Base-by-base conservation (phyloP, 192 early-diverging fungal genomes). In the Chytriomyces sp. region DNA sequence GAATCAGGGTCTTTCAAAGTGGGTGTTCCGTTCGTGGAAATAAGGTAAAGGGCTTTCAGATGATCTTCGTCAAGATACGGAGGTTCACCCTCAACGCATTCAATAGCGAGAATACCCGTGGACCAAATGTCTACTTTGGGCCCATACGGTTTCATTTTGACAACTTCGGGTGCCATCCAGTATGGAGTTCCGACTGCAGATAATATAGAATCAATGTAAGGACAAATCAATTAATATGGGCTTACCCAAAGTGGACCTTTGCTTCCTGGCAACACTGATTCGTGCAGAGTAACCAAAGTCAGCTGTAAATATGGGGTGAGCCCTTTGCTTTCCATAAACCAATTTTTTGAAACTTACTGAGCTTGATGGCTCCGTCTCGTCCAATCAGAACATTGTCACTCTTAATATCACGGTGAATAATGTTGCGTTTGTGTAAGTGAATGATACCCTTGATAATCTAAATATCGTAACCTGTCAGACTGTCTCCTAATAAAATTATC, bases 21-120 rank as follows among this genome's bases (percentile, higher is more conserved):
- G 3, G 95, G 95, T 4, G 94, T 97, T 60, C 95, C 95, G 73
- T 95, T 96, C 40, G 93, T 96, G 8, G 95, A 93, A 79, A 97
- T 96, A 63, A 97, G 79, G 58, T 95, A 97, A 53, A 96, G 78
- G 22, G 95, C 95, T 82, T 92, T 91, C 71, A 97, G 83, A 28
- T 94, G 93, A 73, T 95, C 92, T 79, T 97, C 95, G 63, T 96
- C 90, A 73, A 97, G 76, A 66, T 97, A 97, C 56, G 95, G 95
- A 5, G 94, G 95, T 71, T 97, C 95, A 63, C 91, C 91, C 79
- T 97, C 95, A 66, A 97, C 88, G 93, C 96, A 95, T 80, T 97
- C 94, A 60, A 96, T 95, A 2, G 92, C 93, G 91, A 96, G 94
- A 75, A 97, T 96, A 54, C 95, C 94, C 39, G 94, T 77, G 5